Evolutionary conservation across 2,329 filamentous ascomycete genomes (phyloP), one percentile per base, ranked within the genome.

Genomic region (Coniochaeta prunicola): DNA sequence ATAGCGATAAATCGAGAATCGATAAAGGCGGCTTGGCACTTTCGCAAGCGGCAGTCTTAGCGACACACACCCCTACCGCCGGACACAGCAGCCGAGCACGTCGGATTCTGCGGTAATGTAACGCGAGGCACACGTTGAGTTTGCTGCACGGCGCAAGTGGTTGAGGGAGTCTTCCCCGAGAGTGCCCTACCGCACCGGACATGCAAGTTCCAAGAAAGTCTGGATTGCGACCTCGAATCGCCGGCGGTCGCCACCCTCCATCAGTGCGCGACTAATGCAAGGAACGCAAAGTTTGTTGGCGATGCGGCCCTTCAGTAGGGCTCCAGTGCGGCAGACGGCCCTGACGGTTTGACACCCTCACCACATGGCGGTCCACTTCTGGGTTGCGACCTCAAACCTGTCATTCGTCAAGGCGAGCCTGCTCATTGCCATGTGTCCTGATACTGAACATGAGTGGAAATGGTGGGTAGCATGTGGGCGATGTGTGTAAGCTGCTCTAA

Each of bases 321-420:
- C 45, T 50, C 45, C 45, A 50, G 45, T 50, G 45, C 45, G 45
- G 45, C 45, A 50, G 45, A 50, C 24, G 26, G 45, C 45, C 45
- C 24, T 7, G 13, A 50, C 45, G 45, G 45, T 50, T 50, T 50
- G 45, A n/a, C 45, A 50, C 45, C 45, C 45, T 50, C 26, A 50
- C 24, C 45, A 50, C 26, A 30, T 50, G 45, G 45, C 45, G 45
- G 24, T 50, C 45, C 45, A 50, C 45, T 45, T 12, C 21, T 21
- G n/a, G n/a, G n/a, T n/a, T n/a, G n/a, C 21, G 38, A 36, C 33
- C 36, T n/a, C 36, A 13, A 2, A 45, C 12, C 24, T 17, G 13
- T 13, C 36, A 10, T 7, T 38, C 13, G 40, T 24, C 21, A 28
- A 50, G 10, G 45, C n/a, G n/a, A n/a, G n/a, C n/a, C n/a, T n/a